Evolutionary conservation across 2,329 filamentous ascomycete genomes (phyloP).

Genomic region (Aspergillus felis): DNA sequence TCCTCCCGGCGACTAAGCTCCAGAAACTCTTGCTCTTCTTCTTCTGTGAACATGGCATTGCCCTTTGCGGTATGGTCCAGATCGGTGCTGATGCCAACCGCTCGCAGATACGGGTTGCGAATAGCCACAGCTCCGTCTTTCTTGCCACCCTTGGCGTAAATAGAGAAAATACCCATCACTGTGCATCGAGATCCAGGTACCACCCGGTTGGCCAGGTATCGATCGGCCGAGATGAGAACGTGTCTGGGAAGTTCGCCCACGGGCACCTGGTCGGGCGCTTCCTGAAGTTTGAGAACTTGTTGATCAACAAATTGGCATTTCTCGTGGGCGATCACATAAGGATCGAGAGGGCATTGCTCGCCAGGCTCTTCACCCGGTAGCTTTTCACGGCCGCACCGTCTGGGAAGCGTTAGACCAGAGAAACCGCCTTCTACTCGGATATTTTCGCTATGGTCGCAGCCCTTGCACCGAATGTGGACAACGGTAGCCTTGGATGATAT

Average conservation of each 20-base stretch:
- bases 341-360: conserved; percentile 83
- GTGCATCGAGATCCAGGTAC: conserved; percentile 93
- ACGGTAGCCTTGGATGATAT: conserved; percentile 92
- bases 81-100: conserved; percentile 87
- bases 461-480: conserved; percentile 82
- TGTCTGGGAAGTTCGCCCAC: conserved; percentile 94
- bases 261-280: conserved; percentile 94
- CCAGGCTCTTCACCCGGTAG: conserved; percentile 60
- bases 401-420: conserved; percentile 76
- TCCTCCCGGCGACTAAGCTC: conserved; percentile 88
- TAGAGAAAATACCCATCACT: conserved; percentile 95
- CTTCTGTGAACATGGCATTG: conserved; percentile 78
- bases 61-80: conserved; percentile 86
- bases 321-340: conserved; percentile 94
- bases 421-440: conserved; percentile 80
- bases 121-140: conserved; percentile 86
- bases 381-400: conserved; percentile 66
- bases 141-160: conserved; percentile 87
- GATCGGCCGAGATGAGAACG: conserved; percentile 92
- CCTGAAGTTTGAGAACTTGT: conserved; percentile 95
- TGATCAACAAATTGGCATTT: conserved; percentile 94
- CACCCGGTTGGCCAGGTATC: conserved; percentile 91
- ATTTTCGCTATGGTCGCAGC: conserved; percentile 68
- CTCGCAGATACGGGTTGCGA: conserved; percentile 87
- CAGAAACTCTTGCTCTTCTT: conserved; percentile 93